Base-by-base conservation (phyloP, 495 filamentous ascomycete species). In the Neurospora discreta region DNA sequence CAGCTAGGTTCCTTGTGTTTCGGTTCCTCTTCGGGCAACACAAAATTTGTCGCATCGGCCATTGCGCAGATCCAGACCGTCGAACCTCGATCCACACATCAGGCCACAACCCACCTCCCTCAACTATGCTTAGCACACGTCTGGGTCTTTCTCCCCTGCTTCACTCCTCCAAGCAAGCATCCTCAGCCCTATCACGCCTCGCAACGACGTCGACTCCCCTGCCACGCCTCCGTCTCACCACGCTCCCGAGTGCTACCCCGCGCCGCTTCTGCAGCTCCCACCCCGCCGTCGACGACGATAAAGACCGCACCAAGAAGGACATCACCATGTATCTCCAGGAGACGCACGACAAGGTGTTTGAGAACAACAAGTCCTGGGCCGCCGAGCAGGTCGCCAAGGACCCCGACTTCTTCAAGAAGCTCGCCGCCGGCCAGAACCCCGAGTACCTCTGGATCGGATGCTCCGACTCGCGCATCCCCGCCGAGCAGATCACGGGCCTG, bases 401-500 rank as follows among this genome's bases (percentile, higher is more conserved):
- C 73, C 87, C 87, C 30, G 83, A 86, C 9, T 89, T 87, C 80
- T 89, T 89, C 75, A 75, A 76, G 39, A 81, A 85, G 71, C 83
- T 89, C 30, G 78, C 80, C 41, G 80, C 81, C 16, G 87, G 86
- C 6, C 87, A 89, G 76, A 80, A 76, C 58, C 87, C 87, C 52
- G 84, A 89, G 73, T 88, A 88, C 71, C 83, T 89, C 65, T 92
- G 89, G 85, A 88, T 89, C 75, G 88, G 88, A 44, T 90, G 88
- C 82, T 85, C 84, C 78, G 88, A 90, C 78, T 87, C 85, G 58
- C 87, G 88, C 72, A 87, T 89, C 74, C 88, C 88, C 36, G 88
- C 87, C 46, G 87, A 88, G 78, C 83, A 84, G 73, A 84, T 90
- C 76, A 84, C 86, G 36, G 87, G 88, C 43, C 80, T 89, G n/a